Base-by-base conservation (phyloP, 352 stramenopile genomes). In the Phytophthora hybrid region DNA sequence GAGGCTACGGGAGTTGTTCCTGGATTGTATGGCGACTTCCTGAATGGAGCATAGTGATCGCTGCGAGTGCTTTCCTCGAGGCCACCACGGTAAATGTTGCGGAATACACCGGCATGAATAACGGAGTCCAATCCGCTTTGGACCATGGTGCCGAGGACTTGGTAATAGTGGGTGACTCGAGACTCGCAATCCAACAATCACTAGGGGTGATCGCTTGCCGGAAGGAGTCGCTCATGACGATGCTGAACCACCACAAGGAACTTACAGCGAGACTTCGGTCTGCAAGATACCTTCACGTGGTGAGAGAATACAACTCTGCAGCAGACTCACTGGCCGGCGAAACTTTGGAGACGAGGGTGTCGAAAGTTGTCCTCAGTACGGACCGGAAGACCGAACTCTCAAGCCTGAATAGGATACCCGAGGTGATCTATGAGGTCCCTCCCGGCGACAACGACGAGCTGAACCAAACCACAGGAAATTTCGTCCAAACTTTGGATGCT, bases 21-120 rank as follows among this genome's bases (percentile, higher is more conserved):
- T 69, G 51, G 47, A 32, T 77, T 4, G 8, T 56, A 16, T 65
- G 59, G 59, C 11, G 23, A 31, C 21, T 65, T 13, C 59, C 59
- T 2, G 41, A 65, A 16, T 65, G 59, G 23, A 51, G 19, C 1
- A 55, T 65, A 46, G 59, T 55, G 19, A 53, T 44, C 23, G 59
- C 23, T 53, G 59, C 59, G 59, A 65, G 5, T 39, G 39, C 29
- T n/a, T 29, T 65, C 16, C 59, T 56, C 21, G 39, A 34, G 21
- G 8, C 5, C 5, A 56, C 46, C 0, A 65, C 41, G 4, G 59
- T 56, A 29, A 65, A 65, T 21, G 1, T 65, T 5, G 59, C 39
- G 5, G 59, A 56, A 18, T 65, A 56, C 16, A 55, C 41, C 7
- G 59, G 59, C 8, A 53, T 44, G 37, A 44, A 44, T 44, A 44